Conservation (phyloP, 306 rosid genomes). For the Macrotyloma uniflorum region DNA sequence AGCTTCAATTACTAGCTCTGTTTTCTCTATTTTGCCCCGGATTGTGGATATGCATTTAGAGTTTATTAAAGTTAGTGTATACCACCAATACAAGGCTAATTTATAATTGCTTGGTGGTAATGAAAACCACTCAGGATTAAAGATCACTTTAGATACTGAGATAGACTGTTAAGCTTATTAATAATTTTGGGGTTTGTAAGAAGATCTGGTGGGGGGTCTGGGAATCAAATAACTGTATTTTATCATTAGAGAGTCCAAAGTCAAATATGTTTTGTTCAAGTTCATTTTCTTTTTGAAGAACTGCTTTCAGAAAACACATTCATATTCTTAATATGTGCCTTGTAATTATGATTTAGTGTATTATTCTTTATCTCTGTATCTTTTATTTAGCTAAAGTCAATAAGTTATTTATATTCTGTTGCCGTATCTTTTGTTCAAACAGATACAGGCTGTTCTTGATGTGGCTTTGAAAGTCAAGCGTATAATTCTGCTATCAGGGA, state of each 20-base stretch:
- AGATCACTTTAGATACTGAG: too few species aligned
- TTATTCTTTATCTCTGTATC: not conserved
- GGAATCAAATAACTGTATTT: not conserved
- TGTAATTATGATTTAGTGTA: conserved; percentile 1
- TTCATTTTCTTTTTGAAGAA: conserved; percentile 21
- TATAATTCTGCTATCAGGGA: conserved; percentile 87
- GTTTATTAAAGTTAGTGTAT: too few species aligned
- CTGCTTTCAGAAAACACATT: conserved; percentile 10
- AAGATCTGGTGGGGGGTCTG: not conserved
- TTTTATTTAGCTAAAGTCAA: conserved; percentile 8
- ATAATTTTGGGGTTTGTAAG: not conserved
- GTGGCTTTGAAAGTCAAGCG: conserved; percentile 75
- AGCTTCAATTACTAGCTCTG: too few species aligned
- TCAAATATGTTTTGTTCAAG: conserved; percentile 4
- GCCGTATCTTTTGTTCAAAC: conserved; percentile 41
- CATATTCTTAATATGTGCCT: conserved; percentile 18
- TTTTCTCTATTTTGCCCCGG: too few species aligned
- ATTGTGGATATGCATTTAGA: too few species aligned
- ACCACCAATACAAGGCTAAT: too few species aligned
- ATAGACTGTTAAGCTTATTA: too few species aligned
- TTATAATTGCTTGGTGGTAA: too few species aligned
- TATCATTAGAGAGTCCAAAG: not conserved
- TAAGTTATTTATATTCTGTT: conserved; percentile 19
- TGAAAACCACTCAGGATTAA: too few species aligned
- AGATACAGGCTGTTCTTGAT: conserved; percentile 86